Percentiles rank a stretch among this genome's conserved stretches.
These are phyloP conservation scores for Fusarium pseudograminearum DNA, from an alignment of 2,329 filamentous ascomycete species.

Conservation along the genomic window DNA sequence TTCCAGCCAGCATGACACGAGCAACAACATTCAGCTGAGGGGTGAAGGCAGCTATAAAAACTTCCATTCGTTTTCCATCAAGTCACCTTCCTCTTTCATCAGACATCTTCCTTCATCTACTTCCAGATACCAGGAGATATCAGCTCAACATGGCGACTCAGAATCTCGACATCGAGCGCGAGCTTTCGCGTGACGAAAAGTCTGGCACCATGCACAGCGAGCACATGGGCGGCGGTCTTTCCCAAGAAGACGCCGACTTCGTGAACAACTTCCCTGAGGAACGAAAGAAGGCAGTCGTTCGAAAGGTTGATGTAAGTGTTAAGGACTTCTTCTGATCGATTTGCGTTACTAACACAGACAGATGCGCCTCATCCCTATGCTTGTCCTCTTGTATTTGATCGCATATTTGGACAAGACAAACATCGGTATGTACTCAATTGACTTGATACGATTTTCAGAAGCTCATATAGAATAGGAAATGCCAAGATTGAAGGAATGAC, in stretches of 20 bases:
- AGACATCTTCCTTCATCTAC: background rate
- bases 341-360: background rate
- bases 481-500: conserved; percentile 48
- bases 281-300: conserved; percentile 1
- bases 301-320: conserved; percentile 22
- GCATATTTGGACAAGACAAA: conserved; percentile 27
- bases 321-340: rapidly evolving
- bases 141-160: conserved; percentile 26
- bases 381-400: conserved; percentile 21
- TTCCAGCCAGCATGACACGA: background rate
- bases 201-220: conserved; percentile 43
- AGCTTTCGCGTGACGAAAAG: conserved; percentile 42
- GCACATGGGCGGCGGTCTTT: background rate
- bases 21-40: background rate
- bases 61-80: background rate
- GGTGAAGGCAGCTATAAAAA: conserved; percentile 3
- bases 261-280: conserved; percentile 9
- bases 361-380: conserved; percentile 19
- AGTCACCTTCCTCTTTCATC: background rate
- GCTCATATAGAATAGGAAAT: conserved; percentile 36
- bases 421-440: background rate
- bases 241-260: conserved; percentile 7
- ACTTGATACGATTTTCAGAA: rapidly evolving
- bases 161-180: conserved; percentile 44
- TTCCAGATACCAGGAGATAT: background rate